Conservation (phyloP, 192 early-diverging fungal species). For the Mortierella hygrophila region DNA sequence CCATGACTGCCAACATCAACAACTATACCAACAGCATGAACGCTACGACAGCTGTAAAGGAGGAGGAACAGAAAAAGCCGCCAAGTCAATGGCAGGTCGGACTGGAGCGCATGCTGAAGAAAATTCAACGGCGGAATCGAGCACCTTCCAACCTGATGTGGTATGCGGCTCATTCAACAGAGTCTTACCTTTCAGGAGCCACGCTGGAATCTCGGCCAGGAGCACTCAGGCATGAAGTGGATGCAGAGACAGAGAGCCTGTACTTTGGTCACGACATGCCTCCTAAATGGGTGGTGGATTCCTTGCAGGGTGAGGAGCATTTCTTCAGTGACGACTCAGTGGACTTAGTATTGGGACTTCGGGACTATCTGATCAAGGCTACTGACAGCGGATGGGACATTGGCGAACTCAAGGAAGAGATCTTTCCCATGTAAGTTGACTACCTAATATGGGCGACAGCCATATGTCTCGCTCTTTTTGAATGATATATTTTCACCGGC, state of each 20-base stretch:
- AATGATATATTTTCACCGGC: background rate
- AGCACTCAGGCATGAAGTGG: background rate
- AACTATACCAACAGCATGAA: background rate
- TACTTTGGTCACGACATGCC: slow-evolving; percentile 32
- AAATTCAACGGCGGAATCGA: slow-evolving; percentile 43
- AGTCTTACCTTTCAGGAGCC: slow-evolving; percentile 27
- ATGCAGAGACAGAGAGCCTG: slow-evolving; percentile 22
- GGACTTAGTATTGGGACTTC: slow-evolving; percentile 24
- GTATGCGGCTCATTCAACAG: slow-evolving; percentile 41
- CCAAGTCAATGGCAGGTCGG: slow-evolving; percentile 42
- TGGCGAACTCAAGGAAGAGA: slow-evolving; percentile 43
- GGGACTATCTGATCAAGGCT: slow-evolving; percentile 36
- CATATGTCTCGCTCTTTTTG: background rate
- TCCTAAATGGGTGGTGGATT: slow-evolving; percentile 38
- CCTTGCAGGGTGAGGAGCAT: slow-evolving; percentile 12
- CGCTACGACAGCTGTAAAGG: background rate
- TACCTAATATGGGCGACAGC: background rate
- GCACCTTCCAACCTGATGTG: slow-evolving; percentile 49
- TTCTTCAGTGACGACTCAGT: slow-evolving; percentile 54
- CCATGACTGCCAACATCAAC: background rate
- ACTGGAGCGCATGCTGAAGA: slow-evolving; percentile 48
- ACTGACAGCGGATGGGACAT: slow-evolving; percentile 42
- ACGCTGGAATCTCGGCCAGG: slow-evolving; percentile 17
- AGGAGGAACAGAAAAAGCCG: slow-evolving; percentile 13
- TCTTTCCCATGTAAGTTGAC: slow-evolving; percentile 31